Evolutionary conservation across 176 grass and related monocot species (phyloP), one percentile per base, ranked within the genome.

Genomic region (Areca catechu): DNA sequence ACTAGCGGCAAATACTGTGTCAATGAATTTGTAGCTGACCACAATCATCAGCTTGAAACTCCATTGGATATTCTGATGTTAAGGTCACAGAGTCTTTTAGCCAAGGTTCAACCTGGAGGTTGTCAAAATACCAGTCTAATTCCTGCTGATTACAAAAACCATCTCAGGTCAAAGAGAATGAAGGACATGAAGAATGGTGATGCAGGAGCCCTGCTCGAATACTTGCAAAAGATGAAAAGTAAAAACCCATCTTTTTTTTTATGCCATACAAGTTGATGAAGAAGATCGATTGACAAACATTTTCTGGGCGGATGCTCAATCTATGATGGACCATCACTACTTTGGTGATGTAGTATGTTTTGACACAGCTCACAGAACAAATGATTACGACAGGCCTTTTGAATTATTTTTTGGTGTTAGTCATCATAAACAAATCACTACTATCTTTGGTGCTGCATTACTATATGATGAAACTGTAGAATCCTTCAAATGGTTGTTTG

Each of bases 291-390:
- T 95, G 27, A 75, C 76, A 43, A 89, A 89, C 71, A 57, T 95
- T 20, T 95, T 95, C 51, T 95, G 90, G 90, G 58, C 85, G 34
- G 85, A 95, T 75, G 54, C 76, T 54, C 83, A 72, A 70, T 86
- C 85, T 50, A 75, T 89, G 16, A 78, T 82, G 67, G 90, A 95
- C 23, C 89, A 80, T 53, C 75, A 78, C 62, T 77, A 80, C 71
- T 86, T 95, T 9, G 85, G 85, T 9, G 90, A 95, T 77, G 79
- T 95, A 69, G 62, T 95, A 9, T 95, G 85, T 83, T 63, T 95
- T 53, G 90, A 95, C 58, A 78, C 90, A 71, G 79, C 75, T 34
- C 83, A 86, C 66, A 80, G 71, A 30, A 65, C 78, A 69, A 71
- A 78, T 71, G 65, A 89, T 60, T 85, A 83, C 19, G 59, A 66